These are phyloP conservation scores for Microcyclospora tardicrescens DNA, from an alignment of 2,329 filamentous ascomycete genomes.

Conservation along the genomic window DNA sequence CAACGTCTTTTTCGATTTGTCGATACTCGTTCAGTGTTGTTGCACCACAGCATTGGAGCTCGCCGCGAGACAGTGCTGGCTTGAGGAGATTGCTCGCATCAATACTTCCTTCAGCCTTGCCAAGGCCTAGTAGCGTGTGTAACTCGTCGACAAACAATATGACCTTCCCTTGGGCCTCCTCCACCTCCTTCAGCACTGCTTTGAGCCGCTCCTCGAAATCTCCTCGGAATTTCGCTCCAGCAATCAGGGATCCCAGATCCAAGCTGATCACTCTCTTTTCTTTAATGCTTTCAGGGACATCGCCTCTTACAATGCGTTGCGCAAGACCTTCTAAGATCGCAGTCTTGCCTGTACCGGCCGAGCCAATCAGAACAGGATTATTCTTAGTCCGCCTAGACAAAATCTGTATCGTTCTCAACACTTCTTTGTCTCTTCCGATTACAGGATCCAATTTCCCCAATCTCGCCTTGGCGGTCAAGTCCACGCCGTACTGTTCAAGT, in stretches of 20 bases:
- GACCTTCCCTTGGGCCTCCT: conserved; percentile 75
- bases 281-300: conserved; percentile 92
- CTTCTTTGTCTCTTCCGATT: conserved; percentile 83
- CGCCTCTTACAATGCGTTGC: conserved; percentile 76
- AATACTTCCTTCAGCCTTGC: conserved; percentile 91
- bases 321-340: conserved; percentile 85
- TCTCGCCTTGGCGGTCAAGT: conserved; percentile 72
- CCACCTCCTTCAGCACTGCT: conserved; percentile 78
- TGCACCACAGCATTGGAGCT: conserved; percentile 88
- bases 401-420: conserved; percentile 88
- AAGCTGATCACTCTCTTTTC: conserved; percentile 80
- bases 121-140: conserved; percentile 79
- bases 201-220: conserved; percentile 95
- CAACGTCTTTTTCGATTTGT: conserved; percentile 89
- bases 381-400: conserved; percentile 89
- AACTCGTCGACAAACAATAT: conserved; percentile 94
- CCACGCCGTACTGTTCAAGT: conserved; percentile 79
- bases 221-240: conserved; percentile 86
- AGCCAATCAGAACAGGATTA: conserved; percentile 86
- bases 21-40: conserved; percentile 90
- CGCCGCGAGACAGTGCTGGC: conserved; percentile 80
- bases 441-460: conserved; percentile 91
- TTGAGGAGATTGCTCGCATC: conserved; percentile 93
- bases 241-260: conserved; percentile 84
- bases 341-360: conserved; percentile 85